Base-by-base conservation (phyloP, 768 basidiomycete genomes). In the Tricholoma bakamatsutake region DNA sequence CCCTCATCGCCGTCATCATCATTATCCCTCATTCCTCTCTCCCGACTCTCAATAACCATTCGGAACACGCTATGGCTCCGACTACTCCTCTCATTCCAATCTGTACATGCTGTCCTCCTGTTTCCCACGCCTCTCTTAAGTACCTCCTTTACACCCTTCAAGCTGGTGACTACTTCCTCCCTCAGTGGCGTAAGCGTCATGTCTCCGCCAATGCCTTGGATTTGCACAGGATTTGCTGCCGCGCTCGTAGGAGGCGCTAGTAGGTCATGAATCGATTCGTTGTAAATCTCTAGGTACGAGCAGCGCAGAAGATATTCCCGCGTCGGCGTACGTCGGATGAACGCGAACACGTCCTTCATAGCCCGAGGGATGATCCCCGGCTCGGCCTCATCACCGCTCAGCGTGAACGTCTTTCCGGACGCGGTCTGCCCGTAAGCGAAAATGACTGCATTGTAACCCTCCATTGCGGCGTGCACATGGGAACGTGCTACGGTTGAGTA, bases 281-380 rank as follows among this genome's bases (percentile, higher is more conserved):
- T 99, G 76, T 98, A 99, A 47, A 99, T 94, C 66, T 98, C 97
- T 50, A 99, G 84, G 67, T 98, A 98, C 6, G 91, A 92, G 67
- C 94, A 96, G 15, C 95, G 85, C 7, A 99, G 80, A n/a, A 98
- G 82, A 70, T 93, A 98, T 66, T 96, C 93, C 39, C 95, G 80
- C 30, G 80, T 75, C 0, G 90, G 81, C 0, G 90, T 91, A 48
- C 78, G 77, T 39, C 82, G 82, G 68, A 96, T 96, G 67, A 81
- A 86, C 0, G 80, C 78, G 69, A 98, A 98, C 1, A 99, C 86
- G 58, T 98, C 95, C 54, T 86, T 84, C 82, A 98, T 89, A 0
- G 95, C 85, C 27, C 90, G 84, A 2, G 94, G 95, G 56, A 97
- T 97, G 55, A 99, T 94, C 50, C 96, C 96, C 0, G 96, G 95